Evolutionary conservation across 208 protist species (phyloP), one percentile per base, ranked within the genome.

Genomic region (Leishmania major): DNA sequence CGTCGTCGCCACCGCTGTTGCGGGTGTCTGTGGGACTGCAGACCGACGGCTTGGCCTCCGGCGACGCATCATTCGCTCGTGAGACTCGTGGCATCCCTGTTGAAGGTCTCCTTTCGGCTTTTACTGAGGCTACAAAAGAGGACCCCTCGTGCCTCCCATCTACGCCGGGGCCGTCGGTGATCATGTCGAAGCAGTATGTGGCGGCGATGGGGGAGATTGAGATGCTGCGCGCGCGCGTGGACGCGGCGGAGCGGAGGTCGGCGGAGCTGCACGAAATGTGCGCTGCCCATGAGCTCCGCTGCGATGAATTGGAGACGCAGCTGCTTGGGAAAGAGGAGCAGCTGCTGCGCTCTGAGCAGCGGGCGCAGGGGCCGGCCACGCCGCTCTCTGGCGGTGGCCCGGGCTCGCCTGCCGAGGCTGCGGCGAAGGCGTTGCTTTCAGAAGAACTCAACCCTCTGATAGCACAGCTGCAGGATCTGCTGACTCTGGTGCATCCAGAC

Each of bases 301-400:
- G 82, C 66, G 92, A 93, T 66, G 84, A 88, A 2, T 67, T 91
- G 45, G 89, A 95, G 77, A 92, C 87, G n/a, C 84, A 75, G 57
- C 84, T 93, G 49, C 53, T 95, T 71, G 83, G 79, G 2, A 88
- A 85, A 45, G 87, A 91, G 69, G 91, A 94, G 72, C 85, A 90
- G 75, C 80, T 92, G 40, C 15, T 82, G 37, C 82, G 78, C 28
- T 60, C 78, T 62, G 53, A 83, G 59, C 82, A 87, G 57, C 74
- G 2, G 71, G 31, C 13, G 47, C 47, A 19, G 43, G 7, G 19
- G 73, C 51, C 35, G 15, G 22, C 51, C 5, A n/a, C 73, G 49
- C 31, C 35, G n/a, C 45, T 19, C 10, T 76, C 72, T 55, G 13
- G n/a, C n/a, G 72, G 43, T 43, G 69, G 22, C 40, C 40, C 28